Conservation (phyloP, 345 rosid genomes). For the Anacardium occidentale region DNA sequence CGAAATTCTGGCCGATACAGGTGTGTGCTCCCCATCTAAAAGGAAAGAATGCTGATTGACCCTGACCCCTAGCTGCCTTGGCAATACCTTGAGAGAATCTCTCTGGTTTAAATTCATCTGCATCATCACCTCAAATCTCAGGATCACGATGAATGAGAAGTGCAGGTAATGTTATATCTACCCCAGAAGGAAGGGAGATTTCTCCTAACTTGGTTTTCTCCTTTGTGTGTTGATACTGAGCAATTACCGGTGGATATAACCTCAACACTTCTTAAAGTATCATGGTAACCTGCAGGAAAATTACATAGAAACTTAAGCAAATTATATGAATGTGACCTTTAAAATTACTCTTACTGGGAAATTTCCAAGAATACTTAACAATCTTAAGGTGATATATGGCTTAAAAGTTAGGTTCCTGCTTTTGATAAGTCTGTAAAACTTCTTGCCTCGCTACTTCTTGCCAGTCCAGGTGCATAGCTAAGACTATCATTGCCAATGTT, state of each 20-base stretch:
- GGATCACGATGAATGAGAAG: slow-evolving; percentile 44
- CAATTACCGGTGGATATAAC: slow-evolving; percentile 48
- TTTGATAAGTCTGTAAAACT: slow-evolving; percentile 38
- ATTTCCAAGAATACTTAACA: slow-evolving; percentile 23
- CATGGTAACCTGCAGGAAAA: slow-evolving; percentile 37
- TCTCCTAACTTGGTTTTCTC: slow-evolving; percentile 34
- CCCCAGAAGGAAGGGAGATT: slow-evolving; percentile 36
- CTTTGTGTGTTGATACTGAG: slow-evolving; percentile 24
- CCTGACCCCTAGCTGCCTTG: slow-evolving; percentile 37
- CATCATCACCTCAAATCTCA: slow-evolving; percentile 42
- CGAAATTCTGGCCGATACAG: slow-evolving; percentile 47
- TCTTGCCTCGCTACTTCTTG: slow-evolving; percentile 55
- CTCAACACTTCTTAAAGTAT: slow-evolving; percentile 45
- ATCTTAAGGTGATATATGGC: slow-evolving; percentile 35
- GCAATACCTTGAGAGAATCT: slow-evolving; percentile 44
- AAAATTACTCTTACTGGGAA: no score
- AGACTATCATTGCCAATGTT: slow-evolving; percentile 47
- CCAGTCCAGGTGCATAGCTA: slow-evolving; percentile 57
- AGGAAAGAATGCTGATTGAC: slow-evolving; percentile 32
- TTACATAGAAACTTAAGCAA: no score
- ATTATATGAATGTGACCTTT: no score
- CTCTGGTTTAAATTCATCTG: slow-evolving; percentile 41
- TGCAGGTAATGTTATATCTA: slow-evolving; percentile 33
- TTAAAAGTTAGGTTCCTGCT: slow-evolving; percentile 26
- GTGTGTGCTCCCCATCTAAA: slow-evolving; percentile 49